Conservation (phyloP, 305 asterid species). For the Fraxinus ornus region DNA sequence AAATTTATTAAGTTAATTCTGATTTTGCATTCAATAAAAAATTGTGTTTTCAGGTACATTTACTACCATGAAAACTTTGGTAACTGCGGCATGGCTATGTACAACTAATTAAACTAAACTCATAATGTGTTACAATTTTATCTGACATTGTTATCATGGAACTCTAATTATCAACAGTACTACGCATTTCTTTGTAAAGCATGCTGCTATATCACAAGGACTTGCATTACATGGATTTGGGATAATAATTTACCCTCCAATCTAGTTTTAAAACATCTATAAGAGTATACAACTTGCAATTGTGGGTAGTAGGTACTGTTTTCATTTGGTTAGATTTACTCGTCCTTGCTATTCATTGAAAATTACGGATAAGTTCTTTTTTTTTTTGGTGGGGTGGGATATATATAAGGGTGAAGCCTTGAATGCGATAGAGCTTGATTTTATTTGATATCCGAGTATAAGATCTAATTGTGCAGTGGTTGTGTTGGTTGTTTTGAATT, state of each 20-base stretch:
- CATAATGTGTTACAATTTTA: neutral
- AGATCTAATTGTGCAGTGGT: neutral
- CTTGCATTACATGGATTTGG: constrained; percentile 5
- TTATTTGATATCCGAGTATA: neutral
- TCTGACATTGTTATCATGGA: neutral
- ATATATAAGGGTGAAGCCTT: neutral
- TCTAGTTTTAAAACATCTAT: neutral
- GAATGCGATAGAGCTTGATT: neutral
- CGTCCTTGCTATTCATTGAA: neutral
- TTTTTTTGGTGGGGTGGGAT: neutral
- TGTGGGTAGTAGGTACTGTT: neutral
- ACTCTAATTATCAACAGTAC: neutral
- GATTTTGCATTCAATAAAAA: neutral
- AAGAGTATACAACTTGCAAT: neutral
- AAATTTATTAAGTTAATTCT: constrained; percentile 16
- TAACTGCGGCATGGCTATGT: neutral
- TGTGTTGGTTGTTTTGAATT: neutral
- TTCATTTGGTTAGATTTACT: neutral
- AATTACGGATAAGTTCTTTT: neutral
- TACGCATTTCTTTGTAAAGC: neutral
- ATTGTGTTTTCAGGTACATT: constrained; percentile 10
- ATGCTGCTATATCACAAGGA: neutral
- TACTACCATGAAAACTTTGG: neutral
- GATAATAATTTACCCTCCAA: neutral
- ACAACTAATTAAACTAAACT: neutral